Evolutionary conservation across 148 eudicot species (phyloP), one percentile per base, ranked within the genome.

Genomic region (Spergularia marina): DNA sequence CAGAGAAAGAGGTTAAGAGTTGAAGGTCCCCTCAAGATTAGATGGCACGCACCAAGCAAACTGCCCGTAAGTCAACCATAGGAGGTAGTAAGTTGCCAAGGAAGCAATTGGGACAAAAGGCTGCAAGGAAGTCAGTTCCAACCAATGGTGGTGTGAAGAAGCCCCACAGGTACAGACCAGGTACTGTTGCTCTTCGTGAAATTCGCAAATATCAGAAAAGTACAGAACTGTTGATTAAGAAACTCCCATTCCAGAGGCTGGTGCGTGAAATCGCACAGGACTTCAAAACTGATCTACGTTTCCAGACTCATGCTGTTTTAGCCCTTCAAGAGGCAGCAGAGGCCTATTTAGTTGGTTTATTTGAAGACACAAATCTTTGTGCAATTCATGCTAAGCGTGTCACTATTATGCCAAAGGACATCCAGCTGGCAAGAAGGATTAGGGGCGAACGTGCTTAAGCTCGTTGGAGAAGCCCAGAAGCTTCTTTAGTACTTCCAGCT

Each of bases 41-140:
- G 14, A 63, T 63, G 67, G 67, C 67, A 14, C 67, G 67, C 44
- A 63, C 67, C 41, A 63, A 63, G 36, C 67, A 63, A 63, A 63
- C 67, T 18, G 67, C 67, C n/a, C 67, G 67, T 18, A 63, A 63
- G 36, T 63, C 67, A 36, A 63, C 67, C 67, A 0, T 36, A 30
- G 36, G 36, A 30, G 1, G 9, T 6, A 30, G 67, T 30, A 63
- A 36, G 67, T 4, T n/a, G 44, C 67, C 36, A 63, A 63, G 67
- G 36, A 34, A 44, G 36, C 36, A 30, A 30, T n/a, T 63, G 67
- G 67, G 44, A 8, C 14, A 4, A n/a, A 63, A 63, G 44, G 67
- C 40, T 30, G 40, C 67, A 36, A 41, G 67, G 14, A 63, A 63
- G 67, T 14, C 47, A 3, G 67, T 63, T 44, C 67, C 67, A 15